phyloP scores from a whole-genome alignment of 345 rosid genomes.

The Boechera stricta region DNA sequence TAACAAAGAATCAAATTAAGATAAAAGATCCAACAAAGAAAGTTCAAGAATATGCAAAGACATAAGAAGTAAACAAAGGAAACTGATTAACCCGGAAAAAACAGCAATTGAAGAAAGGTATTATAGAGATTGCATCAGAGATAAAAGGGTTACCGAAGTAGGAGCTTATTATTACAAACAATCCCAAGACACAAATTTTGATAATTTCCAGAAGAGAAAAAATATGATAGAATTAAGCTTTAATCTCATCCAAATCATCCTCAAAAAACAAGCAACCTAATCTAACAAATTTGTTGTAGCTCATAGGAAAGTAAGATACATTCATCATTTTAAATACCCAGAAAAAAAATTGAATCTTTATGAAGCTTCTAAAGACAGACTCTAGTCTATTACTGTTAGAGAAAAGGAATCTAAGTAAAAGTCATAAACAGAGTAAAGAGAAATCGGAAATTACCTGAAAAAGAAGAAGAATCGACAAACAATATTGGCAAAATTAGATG shows the following conservation, averaged over 20 bases:
- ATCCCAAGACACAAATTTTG: constrained; percentile 3
- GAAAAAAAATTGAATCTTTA: constrained; percentile 8
- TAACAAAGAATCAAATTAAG: constrained; percentile 36
- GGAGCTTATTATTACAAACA: constrained; percentile 30
- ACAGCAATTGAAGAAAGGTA: constrained; percentile 42
- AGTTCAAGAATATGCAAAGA: constrained; percentile 29
- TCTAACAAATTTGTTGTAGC: background rate
- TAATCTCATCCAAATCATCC: constrained; percentile 6
- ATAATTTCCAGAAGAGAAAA: background rate
- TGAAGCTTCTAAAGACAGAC: background rate
- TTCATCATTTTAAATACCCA: constrained; percentile 24
- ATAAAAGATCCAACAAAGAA: constrained; percentile 23
- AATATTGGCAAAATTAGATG: constrained; percentile 16
- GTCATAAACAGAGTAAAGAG: constrained; percentile 20
- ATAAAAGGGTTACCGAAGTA: constrained; percentile 11
- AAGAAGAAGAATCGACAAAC: constrained; percentile 26
- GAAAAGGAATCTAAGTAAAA: constrained; percentile 16
- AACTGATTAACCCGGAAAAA: constrained; percentile 21
- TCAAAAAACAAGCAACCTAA: constrained; percentile 1
- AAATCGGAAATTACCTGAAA: constrained; percentile 33
- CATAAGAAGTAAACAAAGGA: constrained; percentile 12
- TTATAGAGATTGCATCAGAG: constrained; percentile 17
- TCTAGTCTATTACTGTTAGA: background rate
- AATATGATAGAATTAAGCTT: background rate
- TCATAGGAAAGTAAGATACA: background rate